A percentile compares a stretch with the other conserved stretches of the same genome.
These are phyloP conservation scores for Closterium sp. DNA, from an alignment of 139 green algal species.

Conservation along the genomic window DNA sequence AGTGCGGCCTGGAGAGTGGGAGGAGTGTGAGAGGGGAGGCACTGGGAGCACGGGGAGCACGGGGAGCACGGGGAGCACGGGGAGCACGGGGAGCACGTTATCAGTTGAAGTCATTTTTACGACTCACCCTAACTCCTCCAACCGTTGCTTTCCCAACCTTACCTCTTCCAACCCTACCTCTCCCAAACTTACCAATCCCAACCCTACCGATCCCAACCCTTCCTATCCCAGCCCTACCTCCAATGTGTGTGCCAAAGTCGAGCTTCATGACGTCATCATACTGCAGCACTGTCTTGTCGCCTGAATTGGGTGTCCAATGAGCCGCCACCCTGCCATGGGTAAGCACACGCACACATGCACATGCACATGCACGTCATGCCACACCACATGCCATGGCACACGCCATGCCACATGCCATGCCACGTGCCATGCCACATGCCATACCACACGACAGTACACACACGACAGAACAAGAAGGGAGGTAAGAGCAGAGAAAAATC, in stretches of 20 bases:
- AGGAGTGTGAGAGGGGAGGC: too few relatives aligned
- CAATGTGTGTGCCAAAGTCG: constrained; percentile 64
- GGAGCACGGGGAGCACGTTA: too few relatives aligned
- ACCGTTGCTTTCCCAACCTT: too few relatives aligned
- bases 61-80: too few relatives aligned
- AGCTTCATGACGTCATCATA: constrained; percentile 99
- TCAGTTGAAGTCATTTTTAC: too few relatives aligned
- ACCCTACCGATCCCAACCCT: too few relatives aligned
- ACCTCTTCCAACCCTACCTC: too few relatives aligned
- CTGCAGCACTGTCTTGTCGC: constrained; percentile 95
- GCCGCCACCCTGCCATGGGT: constrained; percentile 76
- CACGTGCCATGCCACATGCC: neutral
- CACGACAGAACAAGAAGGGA: neutral
- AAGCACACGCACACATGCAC: neutral
- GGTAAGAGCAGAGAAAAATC: neutral
- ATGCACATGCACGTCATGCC: neutral
- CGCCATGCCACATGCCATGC: neutral
- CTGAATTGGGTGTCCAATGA: constrained; percentile 96
- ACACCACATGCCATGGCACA: neutral
- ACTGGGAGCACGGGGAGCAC: too few relatives aligned
- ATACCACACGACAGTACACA: neutral
- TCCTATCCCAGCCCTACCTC: too few relatives aligned
- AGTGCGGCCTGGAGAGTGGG: constrained; percentile 84
- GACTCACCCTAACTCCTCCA: too few relatives aligned
- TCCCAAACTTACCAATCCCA: too few relatives aligned